Conservation (phyloP, 768 basidiomycete genomes). For the Rhodotorula babjevae region DNA sequence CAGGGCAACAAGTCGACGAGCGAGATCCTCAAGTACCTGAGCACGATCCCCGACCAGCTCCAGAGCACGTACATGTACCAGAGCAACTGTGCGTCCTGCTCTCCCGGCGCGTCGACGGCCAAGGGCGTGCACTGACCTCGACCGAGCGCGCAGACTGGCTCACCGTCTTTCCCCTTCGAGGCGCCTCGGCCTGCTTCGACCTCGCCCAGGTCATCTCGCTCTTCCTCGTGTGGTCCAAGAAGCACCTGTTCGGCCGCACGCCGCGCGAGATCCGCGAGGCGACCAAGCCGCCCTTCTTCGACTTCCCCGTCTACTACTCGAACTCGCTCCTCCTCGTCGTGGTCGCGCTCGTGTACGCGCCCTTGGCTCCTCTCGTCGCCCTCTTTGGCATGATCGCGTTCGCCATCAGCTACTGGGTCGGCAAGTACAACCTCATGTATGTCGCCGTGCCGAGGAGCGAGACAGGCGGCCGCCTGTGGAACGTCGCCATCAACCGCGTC, state of each 20-base stretch:
- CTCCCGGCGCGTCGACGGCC: too few species aligned
- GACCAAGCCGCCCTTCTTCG: slow-evolving; percentile 84
- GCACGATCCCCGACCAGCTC: slow-evolving; percentile 50
- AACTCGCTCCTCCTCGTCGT: slow-evolving; percentile 50
- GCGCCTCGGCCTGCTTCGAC: slow-evolving; percentile 90
- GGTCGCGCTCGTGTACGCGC: slow-evolving; percentile 84
- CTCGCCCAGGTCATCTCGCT: slow-evolving; percentile 92
- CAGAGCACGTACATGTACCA: slow-evolving; percentile 88
- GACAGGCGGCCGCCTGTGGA: slow-evolving; percentile 63
- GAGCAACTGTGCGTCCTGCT: slow-evolving; percentile 62
- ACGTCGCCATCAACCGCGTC: slow-evolving; percentile 62
- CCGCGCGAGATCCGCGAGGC: slow-evolving; percentile 79
- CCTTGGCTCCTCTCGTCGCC: slow-evolving; percentile 82
- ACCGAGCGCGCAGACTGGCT: slow-evolving; percentile 38
- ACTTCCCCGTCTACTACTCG: slow-evolving; percentile 58
- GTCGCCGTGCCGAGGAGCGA: slow-evolving; percentile 84
- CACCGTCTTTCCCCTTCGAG: slow-evolving; percentile 63
- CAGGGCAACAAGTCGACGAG: slow-evolving; percentile 47
- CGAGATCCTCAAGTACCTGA: slow-evolving; percentile 53
- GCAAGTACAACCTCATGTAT: slow-evolving; percentile 93
- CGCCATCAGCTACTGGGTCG: slow-evolving; percentile 54
- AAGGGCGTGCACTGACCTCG: too few species aligned
- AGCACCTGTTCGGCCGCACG: slow-evolving; percentile 78
- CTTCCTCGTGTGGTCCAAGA: slow-evolving; percentile 68
- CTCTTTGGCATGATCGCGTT: slow-evolving; percentile 78